Conservation (phyloP, 176 grass and related monocot genomes). For the Neostapfia colusana region DNA sequence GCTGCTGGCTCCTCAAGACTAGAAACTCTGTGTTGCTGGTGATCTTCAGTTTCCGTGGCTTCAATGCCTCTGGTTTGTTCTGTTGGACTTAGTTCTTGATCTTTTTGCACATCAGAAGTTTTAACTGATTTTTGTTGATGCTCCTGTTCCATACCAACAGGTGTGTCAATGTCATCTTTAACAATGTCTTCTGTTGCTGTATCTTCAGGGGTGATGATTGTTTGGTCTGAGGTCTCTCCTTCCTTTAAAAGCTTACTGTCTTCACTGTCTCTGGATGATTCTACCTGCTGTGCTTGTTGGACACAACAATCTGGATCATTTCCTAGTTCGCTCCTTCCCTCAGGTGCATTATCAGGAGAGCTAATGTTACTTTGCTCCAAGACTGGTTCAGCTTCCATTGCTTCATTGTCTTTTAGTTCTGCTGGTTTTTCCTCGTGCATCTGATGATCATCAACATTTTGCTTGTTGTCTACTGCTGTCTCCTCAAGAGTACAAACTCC, state of each 20-base stretch:
- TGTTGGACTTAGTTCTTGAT: neutral
- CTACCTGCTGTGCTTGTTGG: conserved; percentile 19
- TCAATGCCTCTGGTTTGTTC: conserved; percentile 3
- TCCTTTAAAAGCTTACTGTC: conserved; percentile 14
- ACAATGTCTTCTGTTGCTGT: conserved; percentile 36
- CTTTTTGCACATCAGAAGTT: conserved; percentile 17
- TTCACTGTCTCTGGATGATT: conserved; percentile 25
- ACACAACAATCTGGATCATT: conserved; percentile 28
- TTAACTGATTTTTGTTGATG: conserved; percentile 23
- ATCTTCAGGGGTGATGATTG: neutral
- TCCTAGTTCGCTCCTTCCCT: conserved; percentile 27
- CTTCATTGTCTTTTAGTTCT: conserved; percentile 39
- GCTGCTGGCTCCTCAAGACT: conserved; percentile 9
- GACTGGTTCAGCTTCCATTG: conserved; percentile 25
- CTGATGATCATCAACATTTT: no score
- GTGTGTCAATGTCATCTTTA: conserved; percentile 18
- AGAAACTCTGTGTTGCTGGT: conserved; percentile 15
- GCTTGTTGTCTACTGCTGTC: neutral
- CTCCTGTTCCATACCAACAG: conserved; percentile 13
- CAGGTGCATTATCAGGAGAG: conserved; percentile 18
- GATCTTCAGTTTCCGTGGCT: neutral
- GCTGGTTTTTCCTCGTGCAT: neutral
- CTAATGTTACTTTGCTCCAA: conserved; percentile 15
- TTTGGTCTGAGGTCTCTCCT: conserved; percentile 33
- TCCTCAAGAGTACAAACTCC: conserved; percentile 22